These are phyloP conservation scores for Stagonosporopsis vannaccii DNA, from an alignment of 2,329 filamentous ascomycete species.

Conservation along the genomic window DNA sequence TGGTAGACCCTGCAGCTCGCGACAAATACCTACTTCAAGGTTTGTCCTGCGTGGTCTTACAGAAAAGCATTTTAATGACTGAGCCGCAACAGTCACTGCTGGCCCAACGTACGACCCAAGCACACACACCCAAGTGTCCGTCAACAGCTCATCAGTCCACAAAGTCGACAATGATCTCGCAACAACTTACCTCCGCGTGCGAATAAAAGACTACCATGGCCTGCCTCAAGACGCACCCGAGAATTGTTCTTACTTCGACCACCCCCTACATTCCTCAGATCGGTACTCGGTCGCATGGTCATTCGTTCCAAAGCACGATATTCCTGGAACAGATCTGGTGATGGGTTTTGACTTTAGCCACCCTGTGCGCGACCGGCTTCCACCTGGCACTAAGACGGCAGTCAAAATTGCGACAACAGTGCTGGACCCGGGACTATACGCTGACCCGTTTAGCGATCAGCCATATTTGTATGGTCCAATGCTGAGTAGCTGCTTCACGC, in stretches of 20 bases:
- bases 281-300: constrained; percentile 48
- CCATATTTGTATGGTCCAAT: constrained; percentile 49
- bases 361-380: constrained; percentile 46
- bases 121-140: constrained; percentile 41
- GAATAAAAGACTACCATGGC: constrained; percentile 48
- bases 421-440: constrained; percentile 47
- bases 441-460: constrained; percentile 47
- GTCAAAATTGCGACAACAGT: constrained; percentile 48
- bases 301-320: constrained; percentile 45
- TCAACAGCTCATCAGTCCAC: constrained; percentile 39
- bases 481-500: constrained; percentile 44
- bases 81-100: constrained; percentile 37
- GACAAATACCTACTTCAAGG: constrained; percentile 49
- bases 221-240: constrained; percentile 40
- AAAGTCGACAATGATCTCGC: constrained; percentile 39
- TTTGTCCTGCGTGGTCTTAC: neutral
- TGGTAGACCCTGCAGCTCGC: constrained; percentile 40
- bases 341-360: constrained; percentile 50
- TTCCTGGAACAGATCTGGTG: constrained; percentile 41
- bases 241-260: constrained; percentile 41
- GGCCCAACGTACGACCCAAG: constrained; percentile 44
- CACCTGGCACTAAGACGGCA: constrained; percentile 47
- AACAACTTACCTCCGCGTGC: constrained; percentile 42
- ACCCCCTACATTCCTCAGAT: constrained; percentile 43
- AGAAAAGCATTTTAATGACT: neutral